Evolutionary conservation across 257 asterid species (phyloP), one percentile per base, ranked within the genome.

Genomic region (Parsonsia alboflavescens): DNA sequence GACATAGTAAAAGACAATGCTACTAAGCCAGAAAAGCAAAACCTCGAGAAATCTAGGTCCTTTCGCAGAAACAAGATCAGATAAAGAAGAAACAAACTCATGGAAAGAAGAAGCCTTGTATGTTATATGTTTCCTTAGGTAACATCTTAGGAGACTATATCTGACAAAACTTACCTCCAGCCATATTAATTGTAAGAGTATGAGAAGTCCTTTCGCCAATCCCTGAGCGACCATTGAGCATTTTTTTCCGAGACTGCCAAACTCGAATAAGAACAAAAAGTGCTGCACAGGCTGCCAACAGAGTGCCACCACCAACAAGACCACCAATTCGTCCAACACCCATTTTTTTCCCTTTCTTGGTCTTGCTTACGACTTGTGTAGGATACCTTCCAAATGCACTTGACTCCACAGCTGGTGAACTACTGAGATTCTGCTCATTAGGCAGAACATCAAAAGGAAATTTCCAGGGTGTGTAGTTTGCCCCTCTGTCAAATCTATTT

Each of bases 401-500:
- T 57, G 89, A 78, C 74, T 89, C 87, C 72, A 87, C 70, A 48
- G 83, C 77, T 63, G 97, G 90, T 72, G 97, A 90, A 75, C 85
- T 84, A 85, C 80, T 80, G 69, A 86, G 79, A 83, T 86, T 89
- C 80, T 79, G 81, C 80, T 76, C 86, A 36, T 74, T 45, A 17
- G 97, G 96, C 48, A 82, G 65, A 59, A 62, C 13, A 50, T 88
- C 96, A 2, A 74, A 64, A 69, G 96, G 98, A 79, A 89, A 90
- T 26, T 72, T 81, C 99, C 99, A 92, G 56, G 97, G 96, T 13
- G 89, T 87, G 78, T 85, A 87, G 86, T 90, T 85, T 58, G 80
- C 80, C 75, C 79, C 90, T 71, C 48, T 84, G 48, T 81, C 85
- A 68, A 94, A 94, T 30, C 72, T 80, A 77, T 92, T 94, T 54